Conservation (phyloP, 148 eudicot genomes). For the Polygonum aviculare region DNA sequence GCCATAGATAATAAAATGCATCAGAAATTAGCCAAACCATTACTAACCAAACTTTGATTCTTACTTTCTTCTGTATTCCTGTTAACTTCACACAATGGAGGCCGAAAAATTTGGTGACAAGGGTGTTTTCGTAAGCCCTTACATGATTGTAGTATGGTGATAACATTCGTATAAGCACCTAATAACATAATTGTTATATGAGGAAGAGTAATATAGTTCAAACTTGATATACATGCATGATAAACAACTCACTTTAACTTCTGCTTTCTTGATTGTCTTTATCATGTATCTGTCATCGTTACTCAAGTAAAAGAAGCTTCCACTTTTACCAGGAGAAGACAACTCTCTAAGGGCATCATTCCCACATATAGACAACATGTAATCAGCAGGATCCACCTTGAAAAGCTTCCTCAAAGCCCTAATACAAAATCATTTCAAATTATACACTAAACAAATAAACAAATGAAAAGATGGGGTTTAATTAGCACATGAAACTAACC, state of each 20-base stretch:
- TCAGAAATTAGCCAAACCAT: neutral
- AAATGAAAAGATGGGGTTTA: neutral
- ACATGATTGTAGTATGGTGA: conserved; percentile 82
- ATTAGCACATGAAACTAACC: conserved; percentile 31
- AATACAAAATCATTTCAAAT: neutral
- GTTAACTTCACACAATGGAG: conserved; percentile 88
- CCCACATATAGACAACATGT: conserved; percentile 96
- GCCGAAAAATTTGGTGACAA: conserved; percentile 78
- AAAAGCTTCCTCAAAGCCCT: conserved; percentile 87
- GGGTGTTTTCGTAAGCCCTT: conserved; percentile 74
- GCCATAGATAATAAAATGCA: neutral
- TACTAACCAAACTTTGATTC: neutral
- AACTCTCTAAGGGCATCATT: conserved; percentile 85
- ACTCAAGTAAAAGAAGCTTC: conserved; percentile 95
- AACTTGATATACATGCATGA: neutral
- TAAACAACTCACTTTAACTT: conserved; percentile 57
- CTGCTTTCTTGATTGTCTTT: conserved; percentile 90
- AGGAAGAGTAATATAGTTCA: neutral
- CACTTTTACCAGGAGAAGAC: conserved; percentile 93
- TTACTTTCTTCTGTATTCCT: conserved; percentile 85
- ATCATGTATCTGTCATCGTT: conserved; percentile 96
- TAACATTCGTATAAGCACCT: conserved; percentile 92
- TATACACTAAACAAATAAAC: neutral
- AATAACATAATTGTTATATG: neutral
- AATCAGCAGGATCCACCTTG: conserved; percentile 97